Conservation (phyloP, 1,284 basidiomycete species). For the Rhodotorula sp. region DNA sequence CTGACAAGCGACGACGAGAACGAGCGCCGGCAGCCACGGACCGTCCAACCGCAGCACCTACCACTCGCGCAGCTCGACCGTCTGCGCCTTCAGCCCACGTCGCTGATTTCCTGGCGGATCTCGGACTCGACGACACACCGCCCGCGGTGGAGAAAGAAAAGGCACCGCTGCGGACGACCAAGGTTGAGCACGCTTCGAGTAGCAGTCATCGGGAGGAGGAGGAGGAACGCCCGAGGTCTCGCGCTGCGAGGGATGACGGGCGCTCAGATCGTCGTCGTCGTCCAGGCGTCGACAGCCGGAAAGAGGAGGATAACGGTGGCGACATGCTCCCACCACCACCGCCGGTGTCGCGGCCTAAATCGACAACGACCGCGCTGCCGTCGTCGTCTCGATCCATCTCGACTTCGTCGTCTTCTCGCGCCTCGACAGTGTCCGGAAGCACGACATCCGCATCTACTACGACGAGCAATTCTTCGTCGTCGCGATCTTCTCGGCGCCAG, state of each 20-base stretch:
- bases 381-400: background rate
- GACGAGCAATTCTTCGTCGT: background rate
- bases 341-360: background rate
- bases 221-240: background rate
- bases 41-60: background rate
- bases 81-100: conserved; percentile 12
- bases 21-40: background rate
- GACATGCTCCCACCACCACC: background rate
- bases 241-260: background rate
- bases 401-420: background rate
- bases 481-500: background rate
- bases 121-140: conserved; percentile 32
- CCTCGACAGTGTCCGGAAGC: background rate
- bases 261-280: too few species aligned
- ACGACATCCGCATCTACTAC: background rate
- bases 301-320: background rate
- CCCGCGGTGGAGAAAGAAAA: background rate
- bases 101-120: conserved; percentile 21
- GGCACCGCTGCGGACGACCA: conserved; percentile 1
- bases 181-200: background rate
- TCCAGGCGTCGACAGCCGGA: background rate
- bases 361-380: background rate
- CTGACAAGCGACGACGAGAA: background rate
- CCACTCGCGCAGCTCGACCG: background rate
- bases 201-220: background rate